phyloP scores from a whole-genome alignment of 805 yeast genomes.

The Saccharomycopsis sp. region DNA sequence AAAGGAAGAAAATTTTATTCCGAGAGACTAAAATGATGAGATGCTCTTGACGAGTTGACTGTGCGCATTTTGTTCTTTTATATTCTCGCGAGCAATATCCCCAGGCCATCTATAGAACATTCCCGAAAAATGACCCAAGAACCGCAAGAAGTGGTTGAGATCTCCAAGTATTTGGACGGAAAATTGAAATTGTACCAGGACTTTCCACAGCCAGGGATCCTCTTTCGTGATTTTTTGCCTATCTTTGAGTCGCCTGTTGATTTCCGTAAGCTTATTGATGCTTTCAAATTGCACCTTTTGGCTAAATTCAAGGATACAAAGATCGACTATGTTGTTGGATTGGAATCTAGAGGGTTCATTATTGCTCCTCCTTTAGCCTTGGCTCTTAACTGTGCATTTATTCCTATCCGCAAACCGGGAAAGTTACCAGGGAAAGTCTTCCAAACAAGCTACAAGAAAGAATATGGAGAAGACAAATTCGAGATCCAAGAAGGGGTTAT shows the following conservation, averaged over 20 bases:
- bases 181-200: conserved; percentile 78
- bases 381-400: conserved; percentile 81
- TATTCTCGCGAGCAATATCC: too few species aligned
- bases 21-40: too few species aligned
- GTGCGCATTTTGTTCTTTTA: background rate
- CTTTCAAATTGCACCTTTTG: conserved; percentile 70
- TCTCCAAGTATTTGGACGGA: conserved; percentile 38
- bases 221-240: conserved; percentile 95
- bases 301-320: conserved; percentile 42
- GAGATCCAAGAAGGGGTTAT: conserved; percentile 83
- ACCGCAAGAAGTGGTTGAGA: background rate
- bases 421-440: conserved; percentile 85
- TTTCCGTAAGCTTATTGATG: conserved; percentile 74
- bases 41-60: background rate
- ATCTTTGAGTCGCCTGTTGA: conserved; percentile 77
- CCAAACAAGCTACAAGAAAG: conserved; percentile 74
- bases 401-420: conserved; percentile 93
- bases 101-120: background rate
- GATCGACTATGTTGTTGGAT: conserved; percentile 86
- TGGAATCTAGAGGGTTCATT: conserved; percentile 94
- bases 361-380: conserved; percentile 95
- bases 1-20: background rate
- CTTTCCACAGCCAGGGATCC: conserved; percentile 87
- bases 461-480: conserved; percentile 85
- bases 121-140: conserved; percentile 3